A percentile compares a stretch with the other conserved stretches of the same genome.
Conservation (phyloP, 2,329 filamentous ascomycete species). For the Penicillium polonicum region DNA sequence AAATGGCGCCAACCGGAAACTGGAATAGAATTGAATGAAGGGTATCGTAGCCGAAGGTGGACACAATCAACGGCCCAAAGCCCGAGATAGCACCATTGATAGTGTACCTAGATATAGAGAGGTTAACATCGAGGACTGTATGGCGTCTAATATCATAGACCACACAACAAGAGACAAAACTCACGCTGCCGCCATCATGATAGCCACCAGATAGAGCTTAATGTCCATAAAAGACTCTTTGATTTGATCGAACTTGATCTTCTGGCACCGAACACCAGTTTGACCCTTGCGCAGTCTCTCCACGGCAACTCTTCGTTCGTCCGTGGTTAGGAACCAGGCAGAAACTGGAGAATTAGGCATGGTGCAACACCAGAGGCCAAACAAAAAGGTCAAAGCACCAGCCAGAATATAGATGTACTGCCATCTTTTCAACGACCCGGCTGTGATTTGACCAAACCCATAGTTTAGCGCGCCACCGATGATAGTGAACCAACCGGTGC, state of each 20-base stretch:
- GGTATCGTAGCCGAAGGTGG: slow-evolving; percentile 65
- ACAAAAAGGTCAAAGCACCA: slow-evolving; percentile 62
- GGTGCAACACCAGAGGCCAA: slow-evolving; percentile 63
- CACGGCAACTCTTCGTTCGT: slow-evolving; percentile 64
- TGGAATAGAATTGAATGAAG: slow-evolving; percentile 69
- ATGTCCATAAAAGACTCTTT: slow-evolving; percentile 58
- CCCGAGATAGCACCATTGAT: slow-evolving; percentile 70
- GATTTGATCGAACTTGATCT: slow-evolving; percentile 60
- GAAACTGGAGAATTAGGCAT: slow-evolving; percentile 65
- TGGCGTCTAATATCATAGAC: background rate
- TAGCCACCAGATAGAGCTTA: slow-evolving; percentile 62
- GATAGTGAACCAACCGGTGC: slow-evolving; percentile 58
- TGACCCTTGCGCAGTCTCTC: slow-evolving; percentile 63
- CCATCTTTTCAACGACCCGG: slow-evolving; percentile 59
- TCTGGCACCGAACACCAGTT: slow-evolving; percentile 61
- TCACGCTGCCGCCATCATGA: slow-evolving; percentile 67
- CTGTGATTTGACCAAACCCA: slow-evolving; percentile 62
- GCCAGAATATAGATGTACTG: slow-evolving; percentile 70
- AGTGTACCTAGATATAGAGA: slow-evolving; percentile 54
- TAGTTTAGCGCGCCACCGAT: slow-evolving; percentile 66
- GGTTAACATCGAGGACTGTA: background rate
- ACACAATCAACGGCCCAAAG: slow-evolving; percentile 70
- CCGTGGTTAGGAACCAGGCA: slow-evolving; percentile 66
- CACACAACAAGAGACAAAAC: slow-evolving; percentile 16
- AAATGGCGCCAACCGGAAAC: slow-evolving; percentile 70